Evolutionary conservation across 192 early-diverging fungal genomes (phyloP).

Genomic region (Cladochytrium replicatum): DNA sequence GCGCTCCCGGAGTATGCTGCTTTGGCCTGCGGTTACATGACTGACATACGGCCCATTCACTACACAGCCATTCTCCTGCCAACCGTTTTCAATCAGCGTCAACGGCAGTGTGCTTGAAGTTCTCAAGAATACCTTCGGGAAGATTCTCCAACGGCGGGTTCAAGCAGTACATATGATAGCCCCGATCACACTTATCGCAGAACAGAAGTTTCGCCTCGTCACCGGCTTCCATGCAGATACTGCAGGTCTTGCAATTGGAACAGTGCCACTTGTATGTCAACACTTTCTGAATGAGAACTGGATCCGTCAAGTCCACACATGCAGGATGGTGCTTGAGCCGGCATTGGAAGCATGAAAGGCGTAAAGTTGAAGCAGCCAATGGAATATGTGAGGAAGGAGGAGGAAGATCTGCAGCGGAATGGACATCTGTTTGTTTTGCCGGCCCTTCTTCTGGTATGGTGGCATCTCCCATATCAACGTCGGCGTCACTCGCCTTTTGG

Average conservation of each 20-base stretch:
- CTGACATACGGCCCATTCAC: slow-evolving; percentile 27
- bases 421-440: not conserved
- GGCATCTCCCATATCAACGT: too few relatives aligned
- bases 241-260: slow-evolving; percentile 40
- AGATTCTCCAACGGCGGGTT: slow-evolving; percentile 29
- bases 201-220: slow-evolving; percentile 43
- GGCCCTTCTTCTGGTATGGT: not conserved
- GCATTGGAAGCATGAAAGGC: slow-evolving; percentile 16
- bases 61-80: slow-evolving; percentile 37
- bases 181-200: slow-evolving; percentile 48
- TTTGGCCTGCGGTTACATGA: slow-evolving; percentile 15
- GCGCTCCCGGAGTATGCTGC: not conserved
- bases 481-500: too few relatives aligned
- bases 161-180: slow-evolving; percentile 43
- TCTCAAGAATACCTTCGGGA: slow-evolving; percentile 27
- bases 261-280: slow-evolving; percentile 40
- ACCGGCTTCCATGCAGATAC: slow-evolving; percentile 32
- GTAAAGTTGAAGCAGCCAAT: slow-evolving; percentile 2
- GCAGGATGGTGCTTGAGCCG: slow-evolving; percentile 25
- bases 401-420: not conserved
- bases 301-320: slow-evolving; percentile 37
- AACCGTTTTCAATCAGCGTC: not conserved
- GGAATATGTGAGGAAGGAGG: not conserved
- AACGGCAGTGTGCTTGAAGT: slow-evolving; percentile 1
- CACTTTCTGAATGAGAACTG: slow-evolving; percentile 28